phyloP scores from a whole-genome alignment of 2,329 filamentous ascomycete species.

The Calonectria honghensis region DNA sequence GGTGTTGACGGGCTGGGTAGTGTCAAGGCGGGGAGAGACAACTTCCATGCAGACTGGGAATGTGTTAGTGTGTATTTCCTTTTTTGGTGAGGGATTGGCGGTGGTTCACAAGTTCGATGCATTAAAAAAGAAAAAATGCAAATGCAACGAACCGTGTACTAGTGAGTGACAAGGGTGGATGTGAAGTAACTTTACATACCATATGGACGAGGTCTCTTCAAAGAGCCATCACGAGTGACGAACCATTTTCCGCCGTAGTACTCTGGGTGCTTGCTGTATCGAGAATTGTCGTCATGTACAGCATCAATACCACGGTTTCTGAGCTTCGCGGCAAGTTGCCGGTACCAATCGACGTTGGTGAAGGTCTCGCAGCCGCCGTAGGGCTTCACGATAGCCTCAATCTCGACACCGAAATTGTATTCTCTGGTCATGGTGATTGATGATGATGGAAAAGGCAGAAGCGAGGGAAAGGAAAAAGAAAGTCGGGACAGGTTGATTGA shows the following conservation, averaged over 20 bases:
- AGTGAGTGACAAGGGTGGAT: slow-evolving; percentile 2
- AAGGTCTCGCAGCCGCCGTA: slow-evolving; percentile 61
- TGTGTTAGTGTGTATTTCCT: slow-evolving; percentile 33
- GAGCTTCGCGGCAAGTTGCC: slow-evolving; percentile 62
- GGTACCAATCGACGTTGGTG: slow-evolving; percentile 64
- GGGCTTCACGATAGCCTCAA: slow-evolving; percentile 62
- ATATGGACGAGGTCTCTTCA: slow-evolving; percentile 61
- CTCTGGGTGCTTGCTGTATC: slow-evolving; percentile 64
- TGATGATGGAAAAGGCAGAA: neutral
- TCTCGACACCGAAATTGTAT: slow-evolving; percentile 65
- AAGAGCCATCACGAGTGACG: slow-evolving; percentile 63
- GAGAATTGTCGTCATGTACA: slow-evolving; percentile 61
- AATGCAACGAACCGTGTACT: slow-evolving; percentile 17
- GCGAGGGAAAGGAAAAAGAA: neutral
- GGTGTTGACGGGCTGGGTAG: slow-evolving; percentile 56
- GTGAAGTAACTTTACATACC: slow-evolving; percentile 53
- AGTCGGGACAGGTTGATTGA: neutral
- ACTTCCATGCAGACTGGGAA: slow-evolving; percentile 63
- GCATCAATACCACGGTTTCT: slow-evolving; percentile 62
- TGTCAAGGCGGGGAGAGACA: slow-evolving; percentile 63
- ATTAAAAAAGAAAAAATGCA: neutral
- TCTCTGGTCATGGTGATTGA: slow-evolving; percentile 55
- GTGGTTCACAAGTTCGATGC: neutral
- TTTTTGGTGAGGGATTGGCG: neutral
- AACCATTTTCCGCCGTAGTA: slow-evolving; percentile 66